A percentile compares a stretch with the other conserved stretches of the same genome.
These are phyloP conservation scores for Hemileccinum rubropunctum DNA, from an alignment of 768 basidiomycete genomes.

Conservation along the genomic window DNA sequence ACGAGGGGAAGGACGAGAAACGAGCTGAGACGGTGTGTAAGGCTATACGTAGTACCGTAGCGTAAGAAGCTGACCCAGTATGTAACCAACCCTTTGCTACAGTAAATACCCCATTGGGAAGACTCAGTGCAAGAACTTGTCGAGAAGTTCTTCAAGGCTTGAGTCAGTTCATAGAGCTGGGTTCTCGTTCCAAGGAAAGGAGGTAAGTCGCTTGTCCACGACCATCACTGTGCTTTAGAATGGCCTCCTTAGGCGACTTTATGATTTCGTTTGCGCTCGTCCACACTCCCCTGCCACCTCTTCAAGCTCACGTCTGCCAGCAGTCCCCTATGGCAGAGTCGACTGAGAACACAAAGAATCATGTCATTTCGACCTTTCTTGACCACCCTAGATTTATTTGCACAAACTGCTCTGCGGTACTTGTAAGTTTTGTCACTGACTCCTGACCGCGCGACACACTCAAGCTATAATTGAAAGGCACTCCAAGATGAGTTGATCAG, in stretches of 20 bases:
- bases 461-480: constrained; percentile 40
- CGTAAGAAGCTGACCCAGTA: no score
- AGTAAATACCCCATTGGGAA: constrained; percentile 8
- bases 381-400: constrained; percentile 72
- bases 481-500: constrained; percentile 84
- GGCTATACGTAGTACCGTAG: no score
- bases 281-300: not conserved
- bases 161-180: no score
- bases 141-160: no score
- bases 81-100: no score
- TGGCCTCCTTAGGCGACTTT: constrained; percentile 24
- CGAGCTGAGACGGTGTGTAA: not conserved
- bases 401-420: constrained; percentile 63
- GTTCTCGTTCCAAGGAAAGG: no score
- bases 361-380: constrained; percentile 59
- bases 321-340: constrained; percentile 19
- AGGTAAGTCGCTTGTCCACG: constrained; percentile 7
- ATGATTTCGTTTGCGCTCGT: constrained; percentile 14
- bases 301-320: not conserved
- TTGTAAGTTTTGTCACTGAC: constrained; percentile 44
- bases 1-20: not conserved
- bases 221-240: not conserved
- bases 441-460: not conserved
- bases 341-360: constrained; percentile 46
- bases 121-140: constrained; percentile 1